phyloP scores from a whole-genome alignment of 352 stramenopile species.

The Phytopythium delawarense region DNA sequence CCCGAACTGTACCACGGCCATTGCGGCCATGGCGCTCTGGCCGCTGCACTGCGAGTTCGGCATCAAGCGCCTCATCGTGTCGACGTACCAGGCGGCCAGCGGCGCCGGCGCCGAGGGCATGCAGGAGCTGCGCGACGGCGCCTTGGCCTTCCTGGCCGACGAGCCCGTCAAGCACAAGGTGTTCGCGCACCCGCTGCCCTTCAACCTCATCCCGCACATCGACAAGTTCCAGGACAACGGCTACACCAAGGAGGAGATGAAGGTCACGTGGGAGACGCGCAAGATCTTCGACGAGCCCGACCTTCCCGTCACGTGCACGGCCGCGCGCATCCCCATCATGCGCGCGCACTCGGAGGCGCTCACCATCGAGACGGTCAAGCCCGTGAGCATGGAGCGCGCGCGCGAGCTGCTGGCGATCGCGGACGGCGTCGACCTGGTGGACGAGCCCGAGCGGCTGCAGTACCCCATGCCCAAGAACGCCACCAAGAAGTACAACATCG shows the following conservation, averaged over 20 bases:
- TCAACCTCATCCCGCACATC: slow-evolving; percentile 99
- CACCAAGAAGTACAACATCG: slow-evolving; percentile 97
- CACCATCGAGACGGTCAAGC: slow-evolving; percentile 91
- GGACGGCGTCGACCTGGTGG: slow-evolving; percentile 94
- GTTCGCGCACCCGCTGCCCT: slow-evolving; percentile 96
- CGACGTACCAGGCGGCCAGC: slow-evolving; percentile 93
- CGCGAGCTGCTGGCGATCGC: slow-evolving; percentile 80
- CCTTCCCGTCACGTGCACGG: slow-evolving; percentile 89
- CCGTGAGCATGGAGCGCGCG: slow-evolving; percentile 82
- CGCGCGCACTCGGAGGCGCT: slow-evolving; percentile 96
- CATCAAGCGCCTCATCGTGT: slow-evolving; percentile 96
- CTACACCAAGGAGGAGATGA: slow-evolving; percentile 99
- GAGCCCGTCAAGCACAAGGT: slow-evolving; percentile 86
- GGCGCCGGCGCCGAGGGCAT: slow-evolving; percentile 91
- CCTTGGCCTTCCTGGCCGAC: slow-evolving; percentile 67
- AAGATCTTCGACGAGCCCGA: slow-evolving; percentile 95
- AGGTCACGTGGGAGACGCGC: slow-evolving; percentile 97
- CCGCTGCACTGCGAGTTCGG: slow-evolving; percentile 95
- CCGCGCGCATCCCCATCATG: slow-evolving; percentile 96
- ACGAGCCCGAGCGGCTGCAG: slow-evolving; percentile 70
- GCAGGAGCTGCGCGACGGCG: slow-evolving; percentile 93
- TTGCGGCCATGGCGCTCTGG: slow-evolving; percentile 96
- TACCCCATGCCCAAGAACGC: slow-evolving; percentile 98
- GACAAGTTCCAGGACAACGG: slow-evolving; percentile 99
- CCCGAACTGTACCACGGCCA: slow-evolving; percentile 98